Conservation (phyloP, 306 rosid species). For the Cicer chorassanicum region DNA sequence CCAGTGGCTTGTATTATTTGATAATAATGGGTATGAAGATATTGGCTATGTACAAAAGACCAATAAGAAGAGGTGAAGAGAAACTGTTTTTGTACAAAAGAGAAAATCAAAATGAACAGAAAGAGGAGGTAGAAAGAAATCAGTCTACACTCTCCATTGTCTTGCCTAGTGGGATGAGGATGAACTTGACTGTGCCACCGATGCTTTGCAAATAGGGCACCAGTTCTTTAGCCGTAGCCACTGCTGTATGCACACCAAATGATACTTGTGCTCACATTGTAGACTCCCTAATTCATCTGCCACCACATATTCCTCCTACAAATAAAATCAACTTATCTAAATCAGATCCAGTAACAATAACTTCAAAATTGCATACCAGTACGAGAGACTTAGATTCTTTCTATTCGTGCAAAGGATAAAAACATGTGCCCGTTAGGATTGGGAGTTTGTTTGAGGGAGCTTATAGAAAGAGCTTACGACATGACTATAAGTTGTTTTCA, state of each 20-base stretch:
- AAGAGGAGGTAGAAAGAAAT: slow-evolving; percentile 24
- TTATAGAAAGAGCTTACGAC: too few species aligned
- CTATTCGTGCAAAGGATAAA: slow-evolving; percentile 4
- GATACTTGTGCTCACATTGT: slow-evolving; percentile 79
- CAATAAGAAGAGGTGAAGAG: slow-evolving; percentile 39
- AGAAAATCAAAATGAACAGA: slow-evolving; percentile 36
- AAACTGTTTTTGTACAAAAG: slow-evolving; percentile 53
- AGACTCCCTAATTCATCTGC: slow-evolving; percentile 81
- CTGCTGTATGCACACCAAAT: slow-evolving; percentile 70
- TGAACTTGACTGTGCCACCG: slow-evolving; percentile 52
- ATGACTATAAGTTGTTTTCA: too few species aligned
- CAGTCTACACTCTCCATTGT: slow-evolving; percentile 46
- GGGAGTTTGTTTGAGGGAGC: too few species aligned
- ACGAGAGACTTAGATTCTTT: not conserved
- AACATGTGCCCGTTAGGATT: not conserved
- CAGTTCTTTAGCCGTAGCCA: slow-evolving; percentile 94
- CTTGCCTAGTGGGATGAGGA: slow-evolving; percentile 48
- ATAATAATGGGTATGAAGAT: slow-evolving; percentile 46
- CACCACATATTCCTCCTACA: slow-evolving; percentile 80
- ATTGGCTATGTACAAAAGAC: slow-evolving; percentile 70
- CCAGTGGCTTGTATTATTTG: slow-evolving; percentile 65
- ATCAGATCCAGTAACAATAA: slow-evolving; percentile 20
- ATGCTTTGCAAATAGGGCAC: slow-evolving; percentile 96
- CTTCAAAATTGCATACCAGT: slow-evolving; percentile 14
- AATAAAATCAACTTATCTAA: slow-evolving; percentile 13